These are phyloP conservation scores for Penicillium verrucosum DNA, from an alignment of 2,329 filamentous ascomycete genomes.

Conservation along the genomic window DNA sequence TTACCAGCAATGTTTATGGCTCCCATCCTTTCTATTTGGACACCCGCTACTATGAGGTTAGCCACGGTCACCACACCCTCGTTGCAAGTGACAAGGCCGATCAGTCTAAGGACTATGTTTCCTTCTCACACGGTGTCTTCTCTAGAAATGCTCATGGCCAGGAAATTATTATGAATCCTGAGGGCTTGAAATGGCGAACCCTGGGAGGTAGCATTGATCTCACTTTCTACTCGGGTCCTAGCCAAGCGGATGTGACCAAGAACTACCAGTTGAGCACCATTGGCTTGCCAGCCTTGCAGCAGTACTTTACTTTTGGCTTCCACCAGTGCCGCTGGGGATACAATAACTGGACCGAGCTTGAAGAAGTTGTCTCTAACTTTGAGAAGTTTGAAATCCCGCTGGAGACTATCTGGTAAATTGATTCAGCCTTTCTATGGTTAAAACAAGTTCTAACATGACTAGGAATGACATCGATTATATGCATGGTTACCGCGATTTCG, in stretches of 20 bases:
- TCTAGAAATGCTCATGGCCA: conserved; percentile 73
- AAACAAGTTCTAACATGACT: background rate
- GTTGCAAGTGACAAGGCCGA: conserved; percentile 54
- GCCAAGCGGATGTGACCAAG: conserved; percentile 64
- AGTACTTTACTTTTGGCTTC: conserved; percentile 77
- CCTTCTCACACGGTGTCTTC: conserved; percentile 73
- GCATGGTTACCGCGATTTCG: conserved; percentile 60
- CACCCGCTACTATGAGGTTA: conserved; percentile 67
- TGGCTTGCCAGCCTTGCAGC: conserved; percentile 72
- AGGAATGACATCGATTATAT: conserved; percentile 55
- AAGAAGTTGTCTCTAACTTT: conserved; percentile 56
- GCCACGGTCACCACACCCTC: conserved; percentile 51
- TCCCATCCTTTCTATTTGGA: conserved; percentile 76
- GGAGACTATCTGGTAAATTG: conserved; percentile 47
- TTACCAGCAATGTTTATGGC: conserved; percentile 65
- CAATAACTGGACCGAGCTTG: conserved; percentile 64
- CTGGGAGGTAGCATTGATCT: conserved; percentile 75
- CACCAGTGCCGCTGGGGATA: conserved; percentile 87
- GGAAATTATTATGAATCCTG: conserved; percentile 63
- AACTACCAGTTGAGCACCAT: conserved; percentile 66
- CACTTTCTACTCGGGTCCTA: conserved; percentile 74
- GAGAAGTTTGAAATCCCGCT: conserved; percentile 56
- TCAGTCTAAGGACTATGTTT: conserved; percentile 56
- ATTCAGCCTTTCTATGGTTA: background rate
- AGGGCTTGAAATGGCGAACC: conserved; percentile 68